phyloP scores from a whole-genome alignment of 129 eudicot genomes.

The Pulicaria dysenterica region DNA sequence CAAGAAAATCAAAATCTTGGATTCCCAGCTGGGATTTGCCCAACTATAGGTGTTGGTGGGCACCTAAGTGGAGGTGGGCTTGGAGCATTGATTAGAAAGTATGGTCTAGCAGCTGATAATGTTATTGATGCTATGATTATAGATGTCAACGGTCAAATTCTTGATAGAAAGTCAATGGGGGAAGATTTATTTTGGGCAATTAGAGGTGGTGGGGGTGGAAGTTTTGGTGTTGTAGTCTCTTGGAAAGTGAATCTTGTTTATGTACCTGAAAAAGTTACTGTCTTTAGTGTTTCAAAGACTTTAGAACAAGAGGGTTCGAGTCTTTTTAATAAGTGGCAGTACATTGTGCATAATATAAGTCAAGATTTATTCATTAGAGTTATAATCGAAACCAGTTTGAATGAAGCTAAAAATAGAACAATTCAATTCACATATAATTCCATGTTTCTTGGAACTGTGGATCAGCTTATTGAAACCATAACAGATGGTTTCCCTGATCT shows the following conservation, averaged over 20 bases:
- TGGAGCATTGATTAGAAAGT: slow-evolving; percentile 12
- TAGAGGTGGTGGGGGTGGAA: slow-evolving; percentile 20
- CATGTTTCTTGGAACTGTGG: slow-evolving; percentile 7
- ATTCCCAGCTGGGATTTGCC: not conserved
- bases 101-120: slow-evolving; percentile 22
- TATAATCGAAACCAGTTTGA: not conserved
- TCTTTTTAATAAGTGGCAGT: slow-evolving; percentile 25
- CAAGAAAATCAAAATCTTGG: slow-evolving; percentile 9
- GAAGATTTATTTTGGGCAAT: slow-evolving; percentile 27
- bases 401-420: not conserved
- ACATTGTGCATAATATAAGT: slow-evolving; percentile 13
- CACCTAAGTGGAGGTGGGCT: slow-evolving; percentile 18
- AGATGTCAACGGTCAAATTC: slow-evolving; percentile 8
- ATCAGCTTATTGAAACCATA: not conserved
- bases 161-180: slow-evolving; percentile 18
- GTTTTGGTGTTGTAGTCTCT: slow-evolving; percentile 24
- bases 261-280: slow-evolving; percentile 21
- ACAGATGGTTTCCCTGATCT: slow-evolving; percentile 4
- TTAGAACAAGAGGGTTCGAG: slow-evolving; percentile 18
- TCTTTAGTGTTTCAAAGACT: slow-evolving; percentile 23
- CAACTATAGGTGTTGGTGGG: not conserved
- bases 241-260: slow-evolving; percentile 27
- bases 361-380: slow-evolving; percentile 24
- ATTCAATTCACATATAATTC: not conserved
- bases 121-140: slow-evolving; percentile 19